phyloP scores from a whole-genome alignment of 495 filamentous ascomycete species.

The Hypoxylon intermedium region DNA sequence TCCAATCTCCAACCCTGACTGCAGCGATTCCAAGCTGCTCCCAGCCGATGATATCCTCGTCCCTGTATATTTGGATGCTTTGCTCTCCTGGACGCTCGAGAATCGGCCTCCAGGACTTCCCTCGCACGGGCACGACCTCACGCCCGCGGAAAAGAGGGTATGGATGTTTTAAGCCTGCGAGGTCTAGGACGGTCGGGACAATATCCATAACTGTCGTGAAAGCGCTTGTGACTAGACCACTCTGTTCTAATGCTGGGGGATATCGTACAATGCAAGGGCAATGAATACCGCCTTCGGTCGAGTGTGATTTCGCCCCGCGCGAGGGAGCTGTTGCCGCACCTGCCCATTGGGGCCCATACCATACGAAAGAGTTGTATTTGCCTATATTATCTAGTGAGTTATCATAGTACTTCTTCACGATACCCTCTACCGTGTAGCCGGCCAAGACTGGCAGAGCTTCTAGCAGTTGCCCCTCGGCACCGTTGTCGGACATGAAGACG shows the following conservation, averaged over 20 bases:
- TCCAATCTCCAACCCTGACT: conserved; percentile 49
- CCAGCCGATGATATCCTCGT: conserved; percentile 40
- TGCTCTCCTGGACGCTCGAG: conserved; percentile 45
- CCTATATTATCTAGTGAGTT: conserved; percentile 69
- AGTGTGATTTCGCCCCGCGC: conserved; percentile 68
- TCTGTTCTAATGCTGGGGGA: conserved; percentile 41
- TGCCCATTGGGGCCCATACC: conserved; percentile 72
- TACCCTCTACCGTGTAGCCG: conserved; percentile 58
- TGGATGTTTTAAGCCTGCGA: conserved; percentile 68
- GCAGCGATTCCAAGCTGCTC: conserved; percentile 46
- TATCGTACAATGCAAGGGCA: conserved; percentile 64
- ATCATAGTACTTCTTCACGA: conserved; percentile 66
- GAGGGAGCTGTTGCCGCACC: conserved; percentile 69
- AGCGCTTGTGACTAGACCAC: conserved; percentile 57
- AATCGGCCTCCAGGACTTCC: conserved; percentile 45
- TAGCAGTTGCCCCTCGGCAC: conserved; percentile 68
- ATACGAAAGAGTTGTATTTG: conserved; percentile 66
- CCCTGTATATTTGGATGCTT: conserved; percentile 40
- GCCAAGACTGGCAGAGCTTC: conserved; percentile 70
- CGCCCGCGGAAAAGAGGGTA: conserved; percentile 62
- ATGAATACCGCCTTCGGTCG: conserved; percentile 67
- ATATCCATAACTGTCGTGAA: conserved; percentile 73
- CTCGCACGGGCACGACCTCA: conserved; percentile 65
- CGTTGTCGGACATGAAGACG: conserved; percentile 70
- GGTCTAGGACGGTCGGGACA: conserved; percentile 65